Evolutionary conservation across 805 yeast species (phyloP).

Genomic region (Teunomyces cretensis): DNA sequence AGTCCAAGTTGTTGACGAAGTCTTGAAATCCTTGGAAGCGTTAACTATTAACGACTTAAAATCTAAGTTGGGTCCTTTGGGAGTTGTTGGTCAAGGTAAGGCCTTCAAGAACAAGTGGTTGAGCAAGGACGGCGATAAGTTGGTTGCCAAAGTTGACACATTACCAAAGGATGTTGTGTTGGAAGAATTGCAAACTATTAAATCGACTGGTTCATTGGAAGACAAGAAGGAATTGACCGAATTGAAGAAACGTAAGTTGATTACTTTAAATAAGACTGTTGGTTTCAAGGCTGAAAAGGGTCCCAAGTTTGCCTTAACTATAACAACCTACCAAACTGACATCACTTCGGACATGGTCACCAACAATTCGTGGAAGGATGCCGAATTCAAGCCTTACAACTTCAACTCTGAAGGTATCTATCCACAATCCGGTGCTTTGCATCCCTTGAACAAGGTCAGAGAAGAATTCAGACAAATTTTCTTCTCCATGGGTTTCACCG

Average conservation of each 20-base stretch:
- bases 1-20: slow-evolving; percentile 71
- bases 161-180: slow-evolving; percentile 70
- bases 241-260: slow-evolving; percentile 90
- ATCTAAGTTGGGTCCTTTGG: slow-evolving; percentile 73
- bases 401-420: slow-evolving; percentile 91
- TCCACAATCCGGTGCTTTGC: slow-evolving; percentile 89
- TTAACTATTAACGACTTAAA: slow-evolving; percentile 76
- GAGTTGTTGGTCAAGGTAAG: slow-evolving; percentile 92
- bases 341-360: slow-evolving; percentile 90
- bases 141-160: slow-evolving; percentile 58
- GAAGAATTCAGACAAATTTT: slow-evolving; percentile 98
- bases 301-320: slow-evolving; percentile 75
- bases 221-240: slow-evolving; percentile 74
- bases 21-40: slow-evolving; percentile 72
- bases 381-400: slow-evolving; percentile 91
- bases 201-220: slow-evolving; percentile 51
- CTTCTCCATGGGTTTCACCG: slow-evolving; percentile 97
- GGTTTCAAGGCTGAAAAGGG: slow-evolving; percentile 81
- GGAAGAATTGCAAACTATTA: slow-evolving; percentile 56
- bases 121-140: slow-evolving; percentile 77
- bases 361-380: slow-evolving; percentile 76
- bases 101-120: slow-evolving; percentile 99
- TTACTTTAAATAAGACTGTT: slow-evolving; percentile 65
- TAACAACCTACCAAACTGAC: slow-evolving; percentile 86
- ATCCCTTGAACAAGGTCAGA: slow-evolving; percentile 93